These are phyloP conservation scores for Fusarium secorum DNA, from an alignment of 2,329 filamentous ascomycete species.

Conservation along the genomic window DNA sequence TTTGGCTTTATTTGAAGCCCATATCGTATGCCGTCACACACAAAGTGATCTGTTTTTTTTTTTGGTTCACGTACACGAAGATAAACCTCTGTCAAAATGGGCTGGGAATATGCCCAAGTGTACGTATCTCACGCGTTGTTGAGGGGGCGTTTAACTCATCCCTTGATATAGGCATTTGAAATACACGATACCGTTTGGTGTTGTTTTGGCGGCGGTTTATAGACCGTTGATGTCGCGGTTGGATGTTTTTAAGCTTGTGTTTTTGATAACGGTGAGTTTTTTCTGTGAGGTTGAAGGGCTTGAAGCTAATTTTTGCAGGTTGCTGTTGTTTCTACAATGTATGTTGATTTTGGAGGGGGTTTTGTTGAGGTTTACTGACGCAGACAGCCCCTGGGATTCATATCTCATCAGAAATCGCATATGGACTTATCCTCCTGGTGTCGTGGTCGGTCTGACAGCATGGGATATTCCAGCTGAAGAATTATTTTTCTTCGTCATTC, in stretches of 20 bases:
- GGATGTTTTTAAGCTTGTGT: slow-evolving; percentile 27
- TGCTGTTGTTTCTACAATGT: slow-evolving; percentile 70
- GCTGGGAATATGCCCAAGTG: slow-evolving; percentile 38
- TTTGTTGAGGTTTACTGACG: not conserved
- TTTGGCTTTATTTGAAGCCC: not conserved
- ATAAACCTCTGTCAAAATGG: slow-evolving; percentile 30
- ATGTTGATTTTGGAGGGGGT: not conserved
- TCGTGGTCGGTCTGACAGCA: slow-evolving; percentile 68
- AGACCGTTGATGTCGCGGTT: slow-evolving; percentile 29
- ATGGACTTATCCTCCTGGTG: slow-evolving; percentile 75
- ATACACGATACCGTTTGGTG: slow-evolving; percentile 35
- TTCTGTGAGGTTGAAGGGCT: fast-evolving
- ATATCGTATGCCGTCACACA: not conserved
- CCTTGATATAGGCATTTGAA: slow-evolving; percentile 30
- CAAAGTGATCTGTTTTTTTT: not conserved
- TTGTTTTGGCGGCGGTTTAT: slow-evolving; percentile 17
- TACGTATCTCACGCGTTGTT: slow-evolving; percentile 4
- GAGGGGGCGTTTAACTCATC: not conserved
- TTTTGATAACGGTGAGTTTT: slow-evolving; percentile 25
- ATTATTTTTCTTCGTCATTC: slow-evolving; percentile 79
- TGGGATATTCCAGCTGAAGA: slow-evolving; percentile 75
- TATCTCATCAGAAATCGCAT: slow-evolving; percentile 73
- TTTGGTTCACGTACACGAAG: not conserved
- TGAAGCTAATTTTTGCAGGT: slow-evolving; percentile 2
- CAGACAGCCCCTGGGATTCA: slow-evolving; percentile 71